Percentiles rank a stretch among this genome's conserved stretches.
Evolutionary conservation across 345 rosid species (phyloP).

Genomic region (Corchorus capsularis): DNA sequence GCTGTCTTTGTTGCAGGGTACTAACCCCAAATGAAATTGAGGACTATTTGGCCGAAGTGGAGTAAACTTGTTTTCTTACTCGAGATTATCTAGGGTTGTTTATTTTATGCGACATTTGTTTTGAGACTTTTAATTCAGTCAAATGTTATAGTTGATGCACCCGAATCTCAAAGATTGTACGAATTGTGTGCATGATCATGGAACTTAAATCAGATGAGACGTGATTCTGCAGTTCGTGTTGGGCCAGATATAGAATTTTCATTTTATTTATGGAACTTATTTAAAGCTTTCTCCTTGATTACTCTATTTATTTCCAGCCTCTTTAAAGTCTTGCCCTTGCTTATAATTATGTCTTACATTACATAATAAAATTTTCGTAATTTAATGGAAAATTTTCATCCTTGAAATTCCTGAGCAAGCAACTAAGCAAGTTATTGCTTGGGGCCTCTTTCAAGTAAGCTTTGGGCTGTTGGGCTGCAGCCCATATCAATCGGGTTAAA

Average conservation of each 20-base stretch:
- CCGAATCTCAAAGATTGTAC: background rate
- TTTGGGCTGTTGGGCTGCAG: too few relatives aligned
- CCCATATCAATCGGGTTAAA: too few relatives aligned
- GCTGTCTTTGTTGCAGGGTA: constrained; percentile 48
- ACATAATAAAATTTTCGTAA: background rate
- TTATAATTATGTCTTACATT: background rate
- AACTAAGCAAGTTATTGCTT: background rate
- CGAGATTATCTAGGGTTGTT: background rate
- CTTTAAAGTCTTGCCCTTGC: background rate
- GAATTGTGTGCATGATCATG: background rate
- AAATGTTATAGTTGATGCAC: constrained; percentile 12
- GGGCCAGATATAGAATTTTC: background rate
- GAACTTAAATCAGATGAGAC: background rate
- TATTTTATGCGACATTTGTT: constrained; percentile 11
- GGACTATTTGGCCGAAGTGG: constrained; percentile 61
- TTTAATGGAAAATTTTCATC: background rate
- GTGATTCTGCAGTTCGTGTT: background rate
- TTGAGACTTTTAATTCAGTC: background rate
- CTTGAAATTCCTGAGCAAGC: background rate
- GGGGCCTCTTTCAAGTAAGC: too few relatives aligned
- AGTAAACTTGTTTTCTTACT: constrained; percentile 37
- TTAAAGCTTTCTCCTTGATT: background rate
- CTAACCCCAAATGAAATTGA: constrained; percentile 80
- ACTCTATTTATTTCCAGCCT: background rate
- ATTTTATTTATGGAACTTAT: background rate